Conservation (phyloP, 1,284 basidiomycete genomes). For the Taiwanofungus camphoratus region DNA sequence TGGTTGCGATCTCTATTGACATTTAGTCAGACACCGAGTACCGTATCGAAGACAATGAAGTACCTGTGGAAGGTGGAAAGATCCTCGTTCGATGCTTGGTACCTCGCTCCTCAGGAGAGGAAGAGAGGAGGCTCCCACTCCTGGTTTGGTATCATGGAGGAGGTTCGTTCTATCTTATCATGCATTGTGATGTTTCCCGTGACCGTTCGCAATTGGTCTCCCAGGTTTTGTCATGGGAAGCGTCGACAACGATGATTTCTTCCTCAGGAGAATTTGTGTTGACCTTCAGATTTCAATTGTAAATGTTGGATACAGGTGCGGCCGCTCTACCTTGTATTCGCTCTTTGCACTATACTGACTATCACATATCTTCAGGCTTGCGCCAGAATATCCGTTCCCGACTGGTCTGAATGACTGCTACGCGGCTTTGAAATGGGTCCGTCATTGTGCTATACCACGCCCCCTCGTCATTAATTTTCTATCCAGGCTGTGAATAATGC, state of each 20-base stretch:
- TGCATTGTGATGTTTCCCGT: background rate
- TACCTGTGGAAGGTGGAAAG: conserved; percentile 14
- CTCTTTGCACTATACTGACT: background rate
- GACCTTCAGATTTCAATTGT: conserved; percentile 16
- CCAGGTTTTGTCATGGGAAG: conserved; percentile 13
- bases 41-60: conserved; percentile 9
- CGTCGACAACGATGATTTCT: conserved; percentile 14
- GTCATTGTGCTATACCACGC: background rate
- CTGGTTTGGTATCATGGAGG: conserved; percentile 17
- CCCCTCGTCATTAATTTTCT: background rate
- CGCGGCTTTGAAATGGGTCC: conserved; percentile 20
- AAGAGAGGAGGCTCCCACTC: conserved; percentile 8
- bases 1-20: too few species aligned
- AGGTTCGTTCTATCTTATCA: conserved; percentile 8
- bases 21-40: too few species aligned
- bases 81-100: conserved; percentile 12
- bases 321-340: background rate
- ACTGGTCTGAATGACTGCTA: conserved; percentile 14
- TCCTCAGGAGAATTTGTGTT: conserved; percentile 14
- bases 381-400: conserved; percentile 18
- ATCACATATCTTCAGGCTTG: conserved; percentile 6
- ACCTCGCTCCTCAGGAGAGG: background rate
- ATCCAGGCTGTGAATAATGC: conserved; percentile 13
- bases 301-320: conserved; percentile 20
- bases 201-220: background rate